phyloP scores from a whole-genome alignment of 768 basidiomycete species.

The Russula sp. region DNA sequence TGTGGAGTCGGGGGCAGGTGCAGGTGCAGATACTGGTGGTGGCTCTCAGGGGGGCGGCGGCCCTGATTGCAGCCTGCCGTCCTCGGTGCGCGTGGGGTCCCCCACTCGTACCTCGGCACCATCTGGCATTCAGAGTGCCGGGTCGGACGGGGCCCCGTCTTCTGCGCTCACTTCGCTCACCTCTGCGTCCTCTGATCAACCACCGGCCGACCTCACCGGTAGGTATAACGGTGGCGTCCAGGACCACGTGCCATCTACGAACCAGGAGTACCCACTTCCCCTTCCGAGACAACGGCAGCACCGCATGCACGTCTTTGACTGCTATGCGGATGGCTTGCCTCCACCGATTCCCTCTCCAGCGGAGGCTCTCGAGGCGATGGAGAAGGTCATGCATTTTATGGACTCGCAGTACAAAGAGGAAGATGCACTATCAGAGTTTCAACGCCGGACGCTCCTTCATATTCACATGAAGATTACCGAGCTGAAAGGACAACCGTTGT shows the following conservation, averaged over 20 bases:
- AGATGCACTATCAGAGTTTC: slow-evolving; percentile 46
- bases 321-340: slow-evolving; percentile 15
- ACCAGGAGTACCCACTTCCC: slow-evolving; percentile 20
- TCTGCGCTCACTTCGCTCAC: slow-evolving; percentile 24
- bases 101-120: slow-evolving; percentile 17
- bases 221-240: slow-evolving; percentile 20
- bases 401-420: slow-evolving; percentile 46
- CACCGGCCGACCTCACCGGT: slow-evolving; percentile 22
- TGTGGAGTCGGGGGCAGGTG: slow-evolving; percentile 14
- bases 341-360: slow-evolving; percentile 39
- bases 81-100: slow-evolving; percentile 20
- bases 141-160: slow-evolving; percentile 22
- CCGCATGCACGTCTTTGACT: slow-evolving; percentile 28
- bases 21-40: not conserved
- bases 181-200: slow-evolving; percentile 24
- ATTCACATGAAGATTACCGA: slow-evolving; percentile 34
- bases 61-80: slow-evolving; percentile 22
- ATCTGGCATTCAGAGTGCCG: slow-evolving; percentile 22
- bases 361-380: slow-evolving; percentile 54
- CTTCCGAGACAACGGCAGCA: slow-evolving; percentile 24
- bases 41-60: slow-evolving; percentile 23
- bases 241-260: slow-evolving; percentile 26
- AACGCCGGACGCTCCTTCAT: slow-evolving; percentile 51
- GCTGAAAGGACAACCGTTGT: slow-evolving; percentile 23
- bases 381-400: slow-evolving; percentile 52